These are phyloP conservation scores for Sarcomyxa edulis DNA, from an alignment of 768 basidiomycete genomes.

Conservation along the genomic window DNA sequence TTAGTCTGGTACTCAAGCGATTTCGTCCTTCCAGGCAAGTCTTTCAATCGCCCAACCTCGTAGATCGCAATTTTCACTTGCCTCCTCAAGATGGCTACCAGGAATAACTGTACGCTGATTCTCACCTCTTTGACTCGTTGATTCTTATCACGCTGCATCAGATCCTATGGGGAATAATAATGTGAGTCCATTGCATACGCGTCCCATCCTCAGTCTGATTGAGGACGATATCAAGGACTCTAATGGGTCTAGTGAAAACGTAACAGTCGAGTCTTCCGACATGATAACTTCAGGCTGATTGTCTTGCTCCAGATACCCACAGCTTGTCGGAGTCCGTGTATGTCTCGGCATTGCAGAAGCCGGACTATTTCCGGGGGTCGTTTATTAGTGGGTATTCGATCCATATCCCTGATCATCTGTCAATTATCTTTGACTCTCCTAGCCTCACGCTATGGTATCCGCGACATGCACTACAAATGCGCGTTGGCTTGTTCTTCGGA, in stretches of 20 bases:
- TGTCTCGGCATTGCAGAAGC: conserved; percentile 65
- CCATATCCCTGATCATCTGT: background rate
- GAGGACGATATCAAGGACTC: conserved; percentile 31
- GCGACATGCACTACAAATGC: conserved; percentile 51
- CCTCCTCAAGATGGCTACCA: conserved; percentile 49
- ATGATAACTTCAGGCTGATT: background rate
- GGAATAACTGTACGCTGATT: conserved; percentile 46
- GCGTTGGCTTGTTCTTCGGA: conserved; percentile 61
- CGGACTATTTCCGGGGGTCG: conserved; percentile 68
- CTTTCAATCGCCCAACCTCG: background rate
- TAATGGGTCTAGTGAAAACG: conserved; percentile 69
- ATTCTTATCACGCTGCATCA: conserved; percentile 14
- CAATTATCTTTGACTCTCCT: background rate
- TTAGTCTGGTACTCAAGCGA: conserved; percentile 51
- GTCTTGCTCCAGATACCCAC: conserved; percentile 42
- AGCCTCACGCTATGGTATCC: conserved; percentile 70
- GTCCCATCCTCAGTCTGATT: background rate
- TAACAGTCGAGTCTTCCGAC: conserved; percentile 20
- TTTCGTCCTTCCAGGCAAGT: conserved; percentile 58
- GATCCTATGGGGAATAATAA: conserved; percentile 62
- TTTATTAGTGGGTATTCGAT: conserved; percentile 51
- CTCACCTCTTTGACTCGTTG: background rate
- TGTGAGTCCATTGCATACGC: conserved; percentile 28
- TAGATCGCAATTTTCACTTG: conserved; percentile 4
- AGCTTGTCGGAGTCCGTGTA: conserved; percentile 52